Conservation (phyloP, 148 eudicot genomes). For the Rhododendron simsii region DNA sequence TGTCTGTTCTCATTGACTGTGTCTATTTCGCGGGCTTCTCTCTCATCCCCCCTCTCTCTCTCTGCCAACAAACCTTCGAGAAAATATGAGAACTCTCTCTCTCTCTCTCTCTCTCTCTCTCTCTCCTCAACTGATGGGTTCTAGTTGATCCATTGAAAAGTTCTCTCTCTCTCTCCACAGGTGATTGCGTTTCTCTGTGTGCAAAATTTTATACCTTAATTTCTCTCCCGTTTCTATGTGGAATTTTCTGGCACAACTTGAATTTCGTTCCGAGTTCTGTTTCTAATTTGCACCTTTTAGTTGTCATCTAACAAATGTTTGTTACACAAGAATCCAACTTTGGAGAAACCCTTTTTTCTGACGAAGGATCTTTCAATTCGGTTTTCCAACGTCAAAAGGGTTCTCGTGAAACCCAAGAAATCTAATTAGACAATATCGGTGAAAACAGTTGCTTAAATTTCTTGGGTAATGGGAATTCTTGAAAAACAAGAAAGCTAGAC, state of each 20-base stretch:
- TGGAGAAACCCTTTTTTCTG: background rate
- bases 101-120: slow-evolving; percentile 1
- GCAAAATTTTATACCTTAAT: too few relatives aligned
- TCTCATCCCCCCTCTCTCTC: background rate
- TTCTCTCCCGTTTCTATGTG: background rate
- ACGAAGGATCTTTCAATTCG: background rate
- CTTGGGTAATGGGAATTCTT: background rate
- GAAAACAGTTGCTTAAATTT: background rate
- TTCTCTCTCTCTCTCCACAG: background rate
- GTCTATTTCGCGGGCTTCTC: background rate
- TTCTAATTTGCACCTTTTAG: background rate
- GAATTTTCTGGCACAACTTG: background rate
- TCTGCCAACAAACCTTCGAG: background rate
- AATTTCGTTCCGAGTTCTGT: background rate
- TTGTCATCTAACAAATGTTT: background rate
- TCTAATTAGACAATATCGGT: background rate
- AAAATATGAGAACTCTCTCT: background rate
- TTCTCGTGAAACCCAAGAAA: slow-evolving; percentile 4
- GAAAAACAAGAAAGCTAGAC: slow-evolving; percentile 1
- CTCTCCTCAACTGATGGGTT: background rate
- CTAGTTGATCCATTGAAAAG: background rate
- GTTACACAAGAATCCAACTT: background rate
- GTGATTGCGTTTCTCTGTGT: background rate
- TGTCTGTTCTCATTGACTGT: background rate
- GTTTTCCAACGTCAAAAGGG: slow-evolving; percentile 2